Evolutionary conservation across 805 yeast species (phyloP).

Genomic region (Zygosaccharomyces bisporus): DNA sequence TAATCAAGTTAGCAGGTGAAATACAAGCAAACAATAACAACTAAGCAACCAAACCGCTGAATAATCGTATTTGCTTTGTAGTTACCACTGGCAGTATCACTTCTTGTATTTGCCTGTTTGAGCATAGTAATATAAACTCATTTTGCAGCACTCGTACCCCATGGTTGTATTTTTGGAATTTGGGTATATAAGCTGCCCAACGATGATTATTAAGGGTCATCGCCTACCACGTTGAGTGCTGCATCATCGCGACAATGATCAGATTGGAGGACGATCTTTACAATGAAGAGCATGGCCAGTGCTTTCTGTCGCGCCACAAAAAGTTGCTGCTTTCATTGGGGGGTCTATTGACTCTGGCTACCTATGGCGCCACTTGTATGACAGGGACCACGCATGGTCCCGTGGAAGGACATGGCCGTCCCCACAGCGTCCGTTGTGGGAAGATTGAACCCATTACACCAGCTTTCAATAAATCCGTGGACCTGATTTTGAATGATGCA

Average conservation of each 20-base stretch:
- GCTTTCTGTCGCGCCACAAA: conserved; percentile 4
- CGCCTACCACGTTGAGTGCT: neutral
- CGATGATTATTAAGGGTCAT: neutral
- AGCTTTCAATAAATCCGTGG: conserved; percentile 9
- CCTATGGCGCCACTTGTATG: neutral
- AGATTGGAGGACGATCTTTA: conserved; percentile 39
- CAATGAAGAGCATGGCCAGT: neutral
- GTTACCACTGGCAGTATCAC: too few species aligned
- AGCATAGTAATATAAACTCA: neutral
- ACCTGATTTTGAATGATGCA: conserved; percentile 30
- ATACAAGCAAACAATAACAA: too few species aligned
- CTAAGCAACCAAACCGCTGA: too few species aligned
- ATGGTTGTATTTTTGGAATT: neutral
- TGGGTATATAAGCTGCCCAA: neutral
- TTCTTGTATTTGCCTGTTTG: too few species aligned
- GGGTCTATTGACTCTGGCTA: conserved; percentile 10
- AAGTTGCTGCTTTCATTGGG: conserved; percentile 11
- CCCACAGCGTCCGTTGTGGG: neutral
- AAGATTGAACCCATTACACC: conserved; percentile 5
- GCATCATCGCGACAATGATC: neutral
- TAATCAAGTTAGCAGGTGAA: too few species aligned
- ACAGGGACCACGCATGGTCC: neutral
- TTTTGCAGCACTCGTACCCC: neutral
- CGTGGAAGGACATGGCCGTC: neutral
- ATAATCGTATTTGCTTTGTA: too few species aligned